Evolutionary conservation across 306 rosid species (phyloP).

Genomic region (Cicer yamashitae): DNA sequence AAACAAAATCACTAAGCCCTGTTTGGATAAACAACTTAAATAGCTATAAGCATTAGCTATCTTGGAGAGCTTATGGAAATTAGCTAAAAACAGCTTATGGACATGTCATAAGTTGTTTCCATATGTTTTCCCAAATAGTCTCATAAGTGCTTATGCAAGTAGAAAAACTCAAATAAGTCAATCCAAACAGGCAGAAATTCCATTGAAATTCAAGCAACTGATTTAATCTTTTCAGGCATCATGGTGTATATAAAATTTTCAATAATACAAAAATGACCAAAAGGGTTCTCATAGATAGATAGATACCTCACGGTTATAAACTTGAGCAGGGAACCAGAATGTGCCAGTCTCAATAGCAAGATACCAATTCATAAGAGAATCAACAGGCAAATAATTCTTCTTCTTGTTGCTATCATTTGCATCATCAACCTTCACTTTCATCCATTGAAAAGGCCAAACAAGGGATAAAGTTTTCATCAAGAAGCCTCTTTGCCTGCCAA

Average conservation of each 20-base stretch:
- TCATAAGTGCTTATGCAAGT: too few species aligned
- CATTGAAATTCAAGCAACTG: constrained; percentile 17
- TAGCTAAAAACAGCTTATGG: too few species aligned
- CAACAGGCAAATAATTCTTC: constrained; percentile 52
- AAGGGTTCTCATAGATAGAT: constrained; percentile 41
- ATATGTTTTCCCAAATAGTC: too few species aligned
- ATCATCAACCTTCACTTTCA: constrained; percentile 59
- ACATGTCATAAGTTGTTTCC: too few species aligned
- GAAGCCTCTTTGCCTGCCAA: constrained; percentile 60
- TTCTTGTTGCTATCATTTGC: constrained; percentile 42
- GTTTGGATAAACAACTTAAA: too few species aligned
- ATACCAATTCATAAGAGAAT: constrained; percentile 84
- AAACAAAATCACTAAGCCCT: not conserved
- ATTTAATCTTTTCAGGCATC: not conserved
- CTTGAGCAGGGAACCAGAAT: constrained; percentile 89
- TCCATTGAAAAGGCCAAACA: constrained; percentile 82
- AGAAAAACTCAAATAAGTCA: too few species aligned
- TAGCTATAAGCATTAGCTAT: too few species aligned
- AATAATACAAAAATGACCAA: not conserved
- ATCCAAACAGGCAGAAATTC: too few species aligned
- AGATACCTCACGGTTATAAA: constrained; percentile 91
- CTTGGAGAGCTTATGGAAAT: too few species aligned
- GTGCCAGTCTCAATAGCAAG: constrained; percentile 86
- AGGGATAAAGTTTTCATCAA: constrained; percentile 61
- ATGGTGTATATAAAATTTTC: not conserved